A percentile compares a stretch with the other conserved stretches of the same genome.
These are phyloP conservation scores for Mycena indigotica DNA, from an alignment of 768 basidiomycete genomes.

Conservation along the genomic window DNA sequence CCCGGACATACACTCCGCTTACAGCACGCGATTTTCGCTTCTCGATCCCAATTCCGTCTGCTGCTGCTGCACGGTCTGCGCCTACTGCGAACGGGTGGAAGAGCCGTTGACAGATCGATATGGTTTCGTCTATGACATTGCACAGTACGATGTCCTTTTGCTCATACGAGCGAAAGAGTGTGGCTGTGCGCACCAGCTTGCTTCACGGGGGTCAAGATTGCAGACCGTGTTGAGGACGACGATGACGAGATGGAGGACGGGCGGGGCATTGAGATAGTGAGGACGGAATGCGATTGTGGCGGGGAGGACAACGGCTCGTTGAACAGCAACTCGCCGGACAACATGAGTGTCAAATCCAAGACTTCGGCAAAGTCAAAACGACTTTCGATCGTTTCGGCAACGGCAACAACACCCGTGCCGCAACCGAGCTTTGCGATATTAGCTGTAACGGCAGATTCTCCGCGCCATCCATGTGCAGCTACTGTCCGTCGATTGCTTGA, in stretches of 20 bases:
- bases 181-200: slow-evolving; percentile 80
- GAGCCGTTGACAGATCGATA: slow-evolving; percentile 82
- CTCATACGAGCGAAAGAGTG: slow-evolving; percentile 74
- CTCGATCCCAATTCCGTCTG: slow-evolving; percentile 50
- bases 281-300: slow-evolving; percentile 47
- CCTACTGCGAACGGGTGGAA: slow-evolving; percentile 52
- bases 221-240: slow-evolving; percentile 78
- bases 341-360: slow-evolving; percentile 43
- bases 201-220: slow-evolving; percentile 84
- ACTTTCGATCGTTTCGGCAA: slow-evolving; percentile 33
- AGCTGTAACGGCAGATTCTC: slow-evolving; percentile 59
- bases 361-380: slow-evolving; percentile 51
- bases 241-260: slow-evolving; percentile 60
- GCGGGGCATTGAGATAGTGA: slow-evolving; percentile 47
- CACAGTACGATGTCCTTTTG: slow-evolving; percentile 77
- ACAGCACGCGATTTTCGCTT: slow-evolving; percentile 77
- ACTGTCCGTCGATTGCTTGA: slow-evolving; percentile 75
- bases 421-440: slow-evolving; percentile 41
- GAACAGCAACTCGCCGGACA: slow-evolving; percentile 7
- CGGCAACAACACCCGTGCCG: neutral
- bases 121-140: slow-evolving; percentile 89
- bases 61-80: slow-evolving; percentile 56
- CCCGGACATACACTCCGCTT: slow-evolving; percentile 71
- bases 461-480: slow-evolving; percentile 73
- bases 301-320: slow-evolving; percentile 27